Conservation (phyloP, 1,284 basidiomycete genomes). For the Ceratobasidium sp. region DNA sequence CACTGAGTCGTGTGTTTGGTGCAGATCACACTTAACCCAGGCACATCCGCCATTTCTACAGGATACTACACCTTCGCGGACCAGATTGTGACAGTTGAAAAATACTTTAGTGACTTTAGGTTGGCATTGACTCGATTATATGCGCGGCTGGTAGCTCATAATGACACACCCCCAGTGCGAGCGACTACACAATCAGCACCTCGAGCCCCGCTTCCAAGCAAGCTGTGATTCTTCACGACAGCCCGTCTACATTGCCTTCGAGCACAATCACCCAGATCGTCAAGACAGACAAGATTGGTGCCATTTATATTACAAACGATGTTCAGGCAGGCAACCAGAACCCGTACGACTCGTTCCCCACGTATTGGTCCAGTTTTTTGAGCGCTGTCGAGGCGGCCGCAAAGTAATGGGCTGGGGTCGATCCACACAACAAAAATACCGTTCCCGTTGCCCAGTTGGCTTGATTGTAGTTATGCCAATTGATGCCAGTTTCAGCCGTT, state of each 20-base stretch:
- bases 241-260: constrained; percentile 53
- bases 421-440: neutral
- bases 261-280: constrained; percentile 55
- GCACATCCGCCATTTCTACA: constrained; percentile 43
- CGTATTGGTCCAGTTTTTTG: constrained; percentile 32
- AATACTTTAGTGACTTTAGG: constrained; percentile 51
- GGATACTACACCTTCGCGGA: constrained; percentile 51
- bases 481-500: no score
- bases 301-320: constrained; percentile 58
- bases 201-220: constrained; percentile 51
- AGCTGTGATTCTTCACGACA: constrained; percentile 52
- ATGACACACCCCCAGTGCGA: neutral
- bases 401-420: neutral
- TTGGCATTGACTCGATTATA: constrained; percentile 17
- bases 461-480: neutral
- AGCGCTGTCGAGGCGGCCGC: constrained; percentile 33
- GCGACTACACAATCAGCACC: constrained; percentile 47
- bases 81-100: constrained; percentile 51
- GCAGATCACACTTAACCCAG: constrained; percentile 43
- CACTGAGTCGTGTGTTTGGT: neutral
- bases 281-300: constrained; percentile 55
- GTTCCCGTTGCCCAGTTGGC: neutral
- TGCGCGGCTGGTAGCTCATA: neutral
- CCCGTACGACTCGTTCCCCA: constrained; percentile 32
- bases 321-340: neutral